Conservation (phyloP, 257 asterid genomes). For the Salvia splendens region DNA sequence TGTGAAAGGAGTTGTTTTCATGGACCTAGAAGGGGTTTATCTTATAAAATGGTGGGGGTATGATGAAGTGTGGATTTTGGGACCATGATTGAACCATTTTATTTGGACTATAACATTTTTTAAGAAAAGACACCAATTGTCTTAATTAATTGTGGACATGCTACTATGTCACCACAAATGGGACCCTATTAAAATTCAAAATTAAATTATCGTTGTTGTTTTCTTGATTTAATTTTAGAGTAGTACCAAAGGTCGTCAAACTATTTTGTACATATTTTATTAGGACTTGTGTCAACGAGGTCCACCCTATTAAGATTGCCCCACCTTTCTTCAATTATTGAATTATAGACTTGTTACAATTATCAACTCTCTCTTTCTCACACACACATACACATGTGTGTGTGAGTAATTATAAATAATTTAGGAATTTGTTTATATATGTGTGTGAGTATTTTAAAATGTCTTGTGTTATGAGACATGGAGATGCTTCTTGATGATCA, state of each 20-base stretch:
- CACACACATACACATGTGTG: background rate
- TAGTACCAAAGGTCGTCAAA: background rate
- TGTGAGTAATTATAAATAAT: too few relatives aligned
- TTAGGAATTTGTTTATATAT: background rate
- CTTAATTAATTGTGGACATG: slow-evolving; percentile 39
- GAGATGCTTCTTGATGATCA: slow-evolving; percentile 23
- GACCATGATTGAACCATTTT: slow-evolving; percentile 47
- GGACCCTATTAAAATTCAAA: slow-evolving; percentile 40
- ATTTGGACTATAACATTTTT: slow-evolving; percentile 35
- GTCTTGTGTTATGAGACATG: slow-evolving; percentile 11
- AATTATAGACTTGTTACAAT: slow-evolving; percentile 12
- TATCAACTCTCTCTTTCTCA: background rate
- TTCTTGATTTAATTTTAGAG: background rate
- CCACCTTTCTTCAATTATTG: slow-evolving; percentile 48
- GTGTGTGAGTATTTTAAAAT: background rate
- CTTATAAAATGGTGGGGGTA: slow-evolving; percentile 48
- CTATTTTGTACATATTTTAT: slow-evolving; percentile 16
- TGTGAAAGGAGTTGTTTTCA: slow-evolving; percentile 27
- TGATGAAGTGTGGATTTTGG: slow-evolving; percentile 35
- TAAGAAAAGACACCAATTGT: slow-evolving; percentile 42
- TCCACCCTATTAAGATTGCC: slow-evolving; percentile 39
- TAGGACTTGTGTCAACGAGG: slow-evolving; percentile 29
- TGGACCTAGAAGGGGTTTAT: slow-evolving; percentile 38
- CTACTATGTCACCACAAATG: slow-evolving; percentile 40
- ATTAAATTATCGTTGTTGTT: slow-evolving; percentile 42